Base-by-base conservation (phyloP, 2,329 filamentous ascomycete species). In the Coleophoma cylindrospora region DNA sequence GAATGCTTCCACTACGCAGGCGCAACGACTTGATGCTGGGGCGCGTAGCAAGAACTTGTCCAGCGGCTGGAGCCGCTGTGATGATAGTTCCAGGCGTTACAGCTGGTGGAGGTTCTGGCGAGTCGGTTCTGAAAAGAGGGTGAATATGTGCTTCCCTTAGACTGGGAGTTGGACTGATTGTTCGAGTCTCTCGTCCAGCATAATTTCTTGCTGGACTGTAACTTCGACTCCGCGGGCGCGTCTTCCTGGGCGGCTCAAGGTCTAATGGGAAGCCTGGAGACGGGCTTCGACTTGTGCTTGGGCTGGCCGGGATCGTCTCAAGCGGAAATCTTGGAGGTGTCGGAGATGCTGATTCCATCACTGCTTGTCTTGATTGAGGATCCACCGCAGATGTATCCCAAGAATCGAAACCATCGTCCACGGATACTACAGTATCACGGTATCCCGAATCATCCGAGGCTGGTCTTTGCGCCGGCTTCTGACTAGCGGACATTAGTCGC, bases 321-420 rank as follows among this genome's bases (percentile, higher is more conserved):
- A 91, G 73, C 7, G 41, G 22, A 47, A 78, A 77, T 32, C 75
- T 75, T 34, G 70, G 64, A 6, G 51, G 58, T 4, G 53, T 58
- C 37, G 61, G 58, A 15, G 61, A 62, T 33, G 51, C 72, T 33
- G 74, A 73, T 49, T 11, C 77, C 47, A 81, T 61, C 1, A 83
- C 76, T 2, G 76, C 74, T 57, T 84, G 79, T 27, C 81, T 76
- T 57, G 76, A 79, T 55, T 84, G 79, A 3, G 78, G 69, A 57
- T 86, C 84, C 2, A 89, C 82, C 0, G 75, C 73, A 0, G 84
- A 87, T 0, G 84, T 88, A 60, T 90, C 86, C 87, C 87, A 90
- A 2, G 78, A 83, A 59, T 89, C 86, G 59, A 90, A 89, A 1
- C 80, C 79, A 53, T 87, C 83, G n/a, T 79, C 77, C 27, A 54